These are phyloP conservation scores for Drechslerella coelobrocha DNA, from an alignment of 2,329 filamentous ascomycete genomes.

Conservation along the genomic window DNA sequence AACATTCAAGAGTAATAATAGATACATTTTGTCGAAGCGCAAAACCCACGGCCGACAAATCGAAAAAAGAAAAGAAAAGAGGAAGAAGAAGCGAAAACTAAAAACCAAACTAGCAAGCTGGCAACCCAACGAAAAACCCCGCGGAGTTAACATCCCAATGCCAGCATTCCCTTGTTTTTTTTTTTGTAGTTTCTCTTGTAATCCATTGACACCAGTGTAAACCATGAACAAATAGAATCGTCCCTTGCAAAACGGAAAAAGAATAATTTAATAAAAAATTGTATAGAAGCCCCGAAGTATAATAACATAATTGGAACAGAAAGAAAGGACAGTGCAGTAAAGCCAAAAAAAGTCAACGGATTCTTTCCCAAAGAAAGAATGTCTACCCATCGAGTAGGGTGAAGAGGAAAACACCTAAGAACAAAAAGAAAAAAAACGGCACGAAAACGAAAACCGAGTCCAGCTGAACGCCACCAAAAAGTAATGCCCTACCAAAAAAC, in stretches of 20 bases:
- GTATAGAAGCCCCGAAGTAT: background rate
- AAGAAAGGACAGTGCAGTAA: background rate
- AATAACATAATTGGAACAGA: background rate
- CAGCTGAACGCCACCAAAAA: slow-evolving; percentile 13
- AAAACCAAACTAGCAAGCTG: background rate
- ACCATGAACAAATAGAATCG: background rate
- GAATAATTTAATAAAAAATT: background rate
- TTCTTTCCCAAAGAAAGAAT: slow-evolving; percentile 9
- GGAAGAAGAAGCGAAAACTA: background rate
- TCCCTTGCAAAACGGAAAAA: background rate
- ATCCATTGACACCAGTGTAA: slow-evolving; percentile 2
- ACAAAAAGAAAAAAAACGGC: slow-evolving; percentile 6
- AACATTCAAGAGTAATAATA: background rate
- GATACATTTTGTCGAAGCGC: slow-evolving; percentile 6
- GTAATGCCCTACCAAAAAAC: background rate
- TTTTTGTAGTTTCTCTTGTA: background rate
- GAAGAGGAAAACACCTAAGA: background rate
- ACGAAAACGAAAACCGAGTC: slow-evolving; percentile 10
- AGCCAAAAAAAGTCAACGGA: background rate
- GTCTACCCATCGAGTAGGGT: background rate
- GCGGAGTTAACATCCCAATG: background rate
- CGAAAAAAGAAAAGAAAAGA: background rate
- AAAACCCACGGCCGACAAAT: background rate
- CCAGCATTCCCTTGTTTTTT: slow-evolving; percentile 1
- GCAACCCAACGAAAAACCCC: background rate